phyloP scores from a whole-genome alignment of 2,329 filamentous ascomycete species.

The Penicillium sp. region DNA sequence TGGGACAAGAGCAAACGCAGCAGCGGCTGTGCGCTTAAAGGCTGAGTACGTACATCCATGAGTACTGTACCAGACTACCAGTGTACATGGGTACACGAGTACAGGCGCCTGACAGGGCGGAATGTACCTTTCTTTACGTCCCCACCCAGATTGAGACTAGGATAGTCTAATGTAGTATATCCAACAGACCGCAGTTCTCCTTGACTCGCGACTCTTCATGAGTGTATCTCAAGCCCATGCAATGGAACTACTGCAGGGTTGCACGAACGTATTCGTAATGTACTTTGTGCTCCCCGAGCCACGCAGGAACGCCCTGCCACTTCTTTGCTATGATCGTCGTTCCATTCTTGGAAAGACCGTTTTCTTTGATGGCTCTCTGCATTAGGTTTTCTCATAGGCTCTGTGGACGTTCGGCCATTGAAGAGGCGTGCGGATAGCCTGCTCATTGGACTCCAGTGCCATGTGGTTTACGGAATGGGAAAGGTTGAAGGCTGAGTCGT shows the following conservation, averaged over 20 bases:
- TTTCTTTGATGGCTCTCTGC: neutral
- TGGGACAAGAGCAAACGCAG: neutral
- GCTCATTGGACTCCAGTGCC: constrained; percentile 1
- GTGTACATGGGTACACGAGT: no score
- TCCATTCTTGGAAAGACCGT: neutral
- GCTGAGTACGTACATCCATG: neutral
- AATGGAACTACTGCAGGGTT: neutral
- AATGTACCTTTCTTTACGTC: neutral
- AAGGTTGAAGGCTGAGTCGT: constrained; percentile 7
- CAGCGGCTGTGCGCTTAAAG: neutral
- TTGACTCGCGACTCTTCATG: neutral
- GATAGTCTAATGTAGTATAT: neutral
- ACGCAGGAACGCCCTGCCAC: constrained; percentile 29
- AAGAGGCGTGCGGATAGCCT: neutral
- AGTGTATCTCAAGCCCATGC: neutral
- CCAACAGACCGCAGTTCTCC: neutral
- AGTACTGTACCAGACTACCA: no score
- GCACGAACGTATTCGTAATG: neutral
- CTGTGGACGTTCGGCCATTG: neutral
- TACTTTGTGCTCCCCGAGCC: constrained; percentile 11
- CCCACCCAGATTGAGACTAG: neutral
- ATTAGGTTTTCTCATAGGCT: neutral
- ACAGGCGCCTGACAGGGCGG: neutral
- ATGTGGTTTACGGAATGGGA: constrained; percentile 4
- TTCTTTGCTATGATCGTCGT: constrained; percentile 9